Evolutionary conservation across 345 rosid genomes (phyloP).

Genomic region (Carallia pectinifolia): DNA sequence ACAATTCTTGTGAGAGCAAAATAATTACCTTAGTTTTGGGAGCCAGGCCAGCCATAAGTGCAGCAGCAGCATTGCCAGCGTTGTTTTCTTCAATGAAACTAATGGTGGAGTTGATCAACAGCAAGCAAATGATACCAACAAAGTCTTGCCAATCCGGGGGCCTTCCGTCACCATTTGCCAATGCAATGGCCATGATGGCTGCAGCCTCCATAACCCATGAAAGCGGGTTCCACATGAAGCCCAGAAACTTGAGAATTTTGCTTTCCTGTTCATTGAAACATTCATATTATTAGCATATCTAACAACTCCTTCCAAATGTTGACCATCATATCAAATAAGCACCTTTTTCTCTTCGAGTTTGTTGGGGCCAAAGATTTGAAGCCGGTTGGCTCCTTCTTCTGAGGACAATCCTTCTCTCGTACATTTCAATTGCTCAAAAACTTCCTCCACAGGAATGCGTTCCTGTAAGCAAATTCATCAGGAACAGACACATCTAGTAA

Average conservation of each 20-base stretch:
- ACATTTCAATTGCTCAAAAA: constrained; percentile 84
- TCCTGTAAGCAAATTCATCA: constrained; percentile 43
- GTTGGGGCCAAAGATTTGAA: constrained; percentile 88
- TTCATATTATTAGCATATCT: not conserved
- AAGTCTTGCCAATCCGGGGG: constrained; percentile 86
- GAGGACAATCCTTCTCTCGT: constrained; percentile 57
- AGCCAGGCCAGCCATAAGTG: constrained; percentile 78
- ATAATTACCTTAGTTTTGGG: constrained; percentile 67
- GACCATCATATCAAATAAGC: not conserved
- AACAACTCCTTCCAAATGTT: not conserved
- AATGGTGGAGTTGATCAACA: constrained; percentile 79
- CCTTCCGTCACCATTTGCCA: constrained; percentile 68
- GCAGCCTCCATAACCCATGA: constrained; percentile 96
- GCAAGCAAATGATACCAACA: constrained; percentile 65
- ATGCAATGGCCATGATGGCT: constrained; percentile 81
- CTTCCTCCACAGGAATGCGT: constrained; percentile 80
- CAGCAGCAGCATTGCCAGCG: constrained; percentile 91
- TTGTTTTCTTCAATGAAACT: constrained; percentile 85
- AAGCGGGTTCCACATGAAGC: constrained; percentile 92
- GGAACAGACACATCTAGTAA: too few relatives aligned
- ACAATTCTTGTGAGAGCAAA: not conserved
- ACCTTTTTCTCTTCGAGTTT: constrained; percentile 84
- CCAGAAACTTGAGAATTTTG: constrained; percentile 74
- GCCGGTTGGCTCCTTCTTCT: constrained; percentile 67
- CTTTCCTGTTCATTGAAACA: constrained; percentile 48